phyloP scores from a whole-genome alignment of 2,329 filamentous ascomycete species.

The Colletotrichum chlorophyti region DNA sequence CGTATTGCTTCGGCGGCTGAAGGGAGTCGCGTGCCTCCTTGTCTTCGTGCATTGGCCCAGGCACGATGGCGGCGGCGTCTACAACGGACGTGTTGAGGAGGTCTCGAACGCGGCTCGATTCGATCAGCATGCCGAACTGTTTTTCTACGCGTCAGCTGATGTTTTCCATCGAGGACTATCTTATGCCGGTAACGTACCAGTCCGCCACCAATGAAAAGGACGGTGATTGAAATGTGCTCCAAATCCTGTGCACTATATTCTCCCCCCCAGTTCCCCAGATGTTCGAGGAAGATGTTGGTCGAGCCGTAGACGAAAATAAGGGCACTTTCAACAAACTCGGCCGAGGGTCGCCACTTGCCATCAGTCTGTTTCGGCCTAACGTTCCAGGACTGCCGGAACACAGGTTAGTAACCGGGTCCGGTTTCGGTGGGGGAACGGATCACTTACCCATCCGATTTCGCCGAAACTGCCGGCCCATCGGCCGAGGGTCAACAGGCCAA shows the following conservation, averaged over 20 bases:
- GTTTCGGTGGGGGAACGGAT: not conserved
- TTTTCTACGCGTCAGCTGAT: slow-evolving; percentile 34
- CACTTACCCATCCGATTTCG: slow-evolving; percentile 80
- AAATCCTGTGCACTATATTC: slow-evolving; percentile 81
- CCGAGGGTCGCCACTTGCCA: slow-evolving; percentile 74
- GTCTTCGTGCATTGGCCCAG: slow-evolving; percentile 43
- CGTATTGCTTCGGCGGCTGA: slow-evolving; percentile 69
- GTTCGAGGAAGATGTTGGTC: slow-evolving; percentile 92
- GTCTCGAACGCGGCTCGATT: slow-evolving; percentile 73
- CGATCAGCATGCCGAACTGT: slow-evolving; percentile 83
- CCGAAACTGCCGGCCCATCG: slow-evolving; percentile 91
- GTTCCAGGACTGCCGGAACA: slow-evolving; percentile 78
- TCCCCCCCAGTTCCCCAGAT: slow-evolving; percentile 75
- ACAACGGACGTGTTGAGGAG: slow-evolving; percentile 65
- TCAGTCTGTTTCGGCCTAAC: slow-evolving; percentile 67
- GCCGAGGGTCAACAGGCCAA: slow-evolving; percentile 84
- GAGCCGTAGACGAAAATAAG: slow-evolving; percentile 90
- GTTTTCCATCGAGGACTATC: no score
- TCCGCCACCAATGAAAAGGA: slow-evolving; percentile 93
- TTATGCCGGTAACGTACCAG: slow-evolving; percentile 70
- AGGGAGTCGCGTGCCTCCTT: slow-evolving; percentile 54
- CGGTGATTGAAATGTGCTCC: slow-evolving; percentile 90
- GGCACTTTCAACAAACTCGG: slow-evolving; percentile 88
- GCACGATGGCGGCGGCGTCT: slow-evolving; percentile 40
- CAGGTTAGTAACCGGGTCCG: slow-evolving; percentile 18